Evolutionary conservation across 768 basidiomycete species (phyloP), one percentile per base, ranked within the genome.

Genomic region (Suillus alpinus): DNA sequence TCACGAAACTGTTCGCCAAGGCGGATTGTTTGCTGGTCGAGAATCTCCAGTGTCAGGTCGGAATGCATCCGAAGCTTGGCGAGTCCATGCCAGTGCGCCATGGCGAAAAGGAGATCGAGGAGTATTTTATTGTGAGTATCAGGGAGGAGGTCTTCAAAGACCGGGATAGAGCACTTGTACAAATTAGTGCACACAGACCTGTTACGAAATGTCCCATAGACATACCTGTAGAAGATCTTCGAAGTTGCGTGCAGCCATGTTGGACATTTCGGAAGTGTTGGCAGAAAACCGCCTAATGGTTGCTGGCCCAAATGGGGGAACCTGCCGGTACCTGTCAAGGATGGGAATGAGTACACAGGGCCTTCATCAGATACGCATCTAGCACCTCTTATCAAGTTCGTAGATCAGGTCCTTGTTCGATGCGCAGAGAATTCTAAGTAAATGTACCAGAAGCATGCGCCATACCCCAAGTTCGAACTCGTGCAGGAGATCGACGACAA

Each of bases 11-110:
- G 36, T 36, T 36, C 36, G 10, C 36, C 10, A 10, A 36, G 36
- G 10, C 10, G 2, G 36, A 0, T 36, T 10, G 10, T 36, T 36
- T 36, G 36, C 10, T 36, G 36, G 36, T 36, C 36, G 8, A 36
- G 36, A 10, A 36, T 36, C 36, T 18, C 18, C 7, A 41, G 18
- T 44, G 36, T 73, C 9, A 55, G 50, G 8, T 65, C 59, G 0
- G 75, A 73, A 56, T 75, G 76, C 6, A 73, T 51, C 0, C 74
- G 68, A 6, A 79, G 66, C 55, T 78, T 79, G 0, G 73, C 76
- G 4, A 69, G 62, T 6, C 62, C 72, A 67, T 77, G 76, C 78
- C 77, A 79, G 3, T 64, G 69, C 4, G 65, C 68, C 2, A 71
- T 60, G 4, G 57, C 62, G 61, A 74, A 76, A 4, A 75, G 57